These are phyloP conservation scores for Pistacia atlantica DNA, from an alignment of 345 rosid genomes.

Conservation along the genomic window DNA sequence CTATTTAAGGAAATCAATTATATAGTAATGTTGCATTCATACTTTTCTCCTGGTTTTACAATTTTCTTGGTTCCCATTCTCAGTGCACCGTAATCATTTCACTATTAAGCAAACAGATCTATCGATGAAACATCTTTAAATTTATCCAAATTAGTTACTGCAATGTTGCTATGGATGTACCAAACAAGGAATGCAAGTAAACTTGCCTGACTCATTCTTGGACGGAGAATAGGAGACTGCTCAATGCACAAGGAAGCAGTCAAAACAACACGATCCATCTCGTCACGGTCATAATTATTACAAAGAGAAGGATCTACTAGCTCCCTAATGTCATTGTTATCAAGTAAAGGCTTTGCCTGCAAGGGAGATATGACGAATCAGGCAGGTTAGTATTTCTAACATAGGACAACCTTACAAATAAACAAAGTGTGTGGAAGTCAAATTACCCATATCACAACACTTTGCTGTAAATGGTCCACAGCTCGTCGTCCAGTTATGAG, in stretches of 20 bases:
- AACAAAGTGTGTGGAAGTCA: constrained; percentile 4
- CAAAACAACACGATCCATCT: constrained; percentile 60
- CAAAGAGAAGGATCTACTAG: constrained; percentile 72
- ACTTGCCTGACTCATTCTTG: constrained; percentile 83
- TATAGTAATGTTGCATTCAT: neutral
- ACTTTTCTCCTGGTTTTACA: neutral
- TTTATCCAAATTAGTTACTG: neutral
- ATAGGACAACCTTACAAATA: neutral
- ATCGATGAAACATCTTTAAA: neutral
- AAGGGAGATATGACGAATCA: constrained; percentile 11
- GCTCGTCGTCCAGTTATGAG: constrained; percentile 82
- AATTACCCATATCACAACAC: constrained; percentile 80
- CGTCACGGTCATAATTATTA: constrained; percentile 55
- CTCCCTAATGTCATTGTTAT: constrained; percentile 43
- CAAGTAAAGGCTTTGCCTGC: constrained; percentile 86
- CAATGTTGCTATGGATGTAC: neutral
- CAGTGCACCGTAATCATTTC: neutral
- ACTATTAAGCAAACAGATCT: neutral
- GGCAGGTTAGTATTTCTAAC: neutral
- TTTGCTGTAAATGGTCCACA: constrained; percentile 63
- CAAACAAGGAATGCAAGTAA: neutral
- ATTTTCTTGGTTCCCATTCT: neutral
- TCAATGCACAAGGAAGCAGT: constrained; percentile 86
- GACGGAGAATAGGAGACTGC: constrained; percentile 82
- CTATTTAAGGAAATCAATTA: neutral